Evolutionary conservation across 1,284 basidiomycete species (phyloP).

Genomic region (Microbotryum intermedium): DNA sequence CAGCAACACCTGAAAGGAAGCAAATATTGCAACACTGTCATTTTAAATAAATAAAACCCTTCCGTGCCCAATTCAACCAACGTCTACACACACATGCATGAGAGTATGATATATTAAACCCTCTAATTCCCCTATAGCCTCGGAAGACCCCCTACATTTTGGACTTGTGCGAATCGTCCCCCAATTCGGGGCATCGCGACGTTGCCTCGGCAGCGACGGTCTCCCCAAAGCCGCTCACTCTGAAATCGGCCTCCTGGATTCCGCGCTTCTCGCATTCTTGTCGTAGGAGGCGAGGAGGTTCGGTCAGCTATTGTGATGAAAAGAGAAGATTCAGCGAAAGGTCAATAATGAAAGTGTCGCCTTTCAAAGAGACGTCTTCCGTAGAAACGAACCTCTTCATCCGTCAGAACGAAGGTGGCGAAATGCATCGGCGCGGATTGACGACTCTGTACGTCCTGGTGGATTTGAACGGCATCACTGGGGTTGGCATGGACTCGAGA

Average conservation of each 20-base stretch:
- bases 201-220: slow-evolving; percentile 34
- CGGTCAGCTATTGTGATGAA: slow-evolving; percentile 33
- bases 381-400: slow-evolving; percentile 44
- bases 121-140: too few relatives aligned
- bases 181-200: too few relatives aligned
- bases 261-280: slow-evolving; percentile 49
- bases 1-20: too few relatives aligned
- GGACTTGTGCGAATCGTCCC: too few relatives aligned
- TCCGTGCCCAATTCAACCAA: too few relatives aligned
- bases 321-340: not conserved
- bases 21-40: too few relatives aligned
- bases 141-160: too few relatives aligned
- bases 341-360: not conserved
- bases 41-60: too few relatives aligned
- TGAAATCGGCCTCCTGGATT: slow-evolving; percentile 48
- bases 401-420: slow-evolving; percentile 49
- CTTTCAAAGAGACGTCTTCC: too few relatives aligned
- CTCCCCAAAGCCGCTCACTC: slow-evolving; percentile 52
- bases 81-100: too few relatives aligned
- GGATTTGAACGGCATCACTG: slow-evolving; percentile 49
- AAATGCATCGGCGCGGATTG: slow-evolving; percentile 8
- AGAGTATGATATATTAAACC: too few relatives aligned
- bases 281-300: slow-evolving; percentile 51
- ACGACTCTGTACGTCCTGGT: slow-evolving; percentile 48
- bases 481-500: slow-evolving; percentile 23